Evolutionary conservation across 2,329 filamentous ascomycete species (phyloP).

Genomic region (Trichoderma arundinaceum): DNA sequence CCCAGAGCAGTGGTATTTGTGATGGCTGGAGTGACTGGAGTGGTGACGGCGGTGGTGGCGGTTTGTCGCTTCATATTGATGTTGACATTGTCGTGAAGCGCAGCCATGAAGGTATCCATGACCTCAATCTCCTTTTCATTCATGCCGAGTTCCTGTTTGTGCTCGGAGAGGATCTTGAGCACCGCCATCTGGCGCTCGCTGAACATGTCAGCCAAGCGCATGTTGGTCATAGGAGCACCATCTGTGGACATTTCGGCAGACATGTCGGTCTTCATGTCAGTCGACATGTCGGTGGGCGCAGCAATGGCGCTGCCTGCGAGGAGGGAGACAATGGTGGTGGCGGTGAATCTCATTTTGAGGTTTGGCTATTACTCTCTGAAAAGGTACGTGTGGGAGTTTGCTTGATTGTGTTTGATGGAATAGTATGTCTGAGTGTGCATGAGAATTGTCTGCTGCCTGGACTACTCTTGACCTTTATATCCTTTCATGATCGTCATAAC

Average conservation of each 20-base stretch:
- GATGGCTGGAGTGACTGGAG: neutral
- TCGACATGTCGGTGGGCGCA: neutral
- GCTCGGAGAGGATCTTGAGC: conserved; percentile 17
- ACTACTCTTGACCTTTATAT: neutral
- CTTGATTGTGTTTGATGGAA: neutral
- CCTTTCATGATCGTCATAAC: neutral
- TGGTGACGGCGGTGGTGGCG: neutral
- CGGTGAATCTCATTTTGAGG: conserved; percentile 14
- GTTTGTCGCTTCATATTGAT: conserved; percentile 4
- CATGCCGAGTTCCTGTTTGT: conserved; percentile 16
- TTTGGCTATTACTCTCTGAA: neutral
- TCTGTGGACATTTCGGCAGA: conserved; percentile 3
- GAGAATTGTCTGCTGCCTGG: neutral
- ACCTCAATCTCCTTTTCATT: conserved; percentile 9
- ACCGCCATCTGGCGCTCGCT: conserved; percentile 22
- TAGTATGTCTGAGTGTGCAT: neutral
- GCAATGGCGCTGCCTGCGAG: conserved; percentile 21
- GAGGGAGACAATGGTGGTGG: conserved; percentile 13
- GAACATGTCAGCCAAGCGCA: neutral
- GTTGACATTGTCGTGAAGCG: neutral
- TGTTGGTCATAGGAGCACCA: neutral
- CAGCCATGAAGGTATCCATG: conserved; percentile 15
- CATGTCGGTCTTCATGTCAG: neutral
- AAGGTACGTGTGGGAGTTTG: neutral
- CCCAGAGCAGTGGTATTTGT: neutral